These are phyloP conservation scores for Endotrypanum monterogeii DNA, from an alignment of 208 protist species.

Conservation along the genomic window DNA sequence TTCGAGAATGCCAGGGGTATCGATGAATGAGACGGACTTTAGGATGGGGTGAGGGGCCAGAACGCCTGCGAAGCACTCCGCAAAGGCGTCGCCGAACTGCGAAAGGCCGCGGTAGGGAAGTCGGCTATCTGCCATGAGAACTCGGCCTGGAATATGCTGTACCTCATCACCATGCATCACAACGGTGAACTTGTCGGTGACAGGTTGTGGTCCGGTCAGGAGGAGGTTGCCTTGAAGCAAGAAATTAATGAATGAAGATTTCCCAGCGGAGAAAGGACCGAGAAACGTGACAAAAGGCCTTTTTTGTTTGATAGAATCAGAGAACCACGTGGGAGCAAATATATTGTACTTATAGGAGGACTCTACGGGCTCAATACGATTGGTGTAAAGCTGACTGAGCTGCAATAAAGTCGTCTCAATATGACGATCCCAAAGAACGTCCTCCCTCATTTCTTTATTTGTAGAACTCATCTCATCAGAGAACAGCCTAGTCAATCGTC, in stretches of 20 bases:
- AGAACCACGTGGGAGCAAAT: constrained; percentile 66
- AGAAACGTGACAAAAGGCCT: constrained; percentile 86
- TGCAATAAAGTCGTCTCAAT: constrained; percentile 53
- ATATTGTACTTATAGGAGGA: constrained; percentile 65
- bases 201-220: constrained; percentile 94
- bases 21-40: constrained; percentile 93
- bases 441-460: constrained; percentile 14
- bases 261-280: constrained; percentile 90
- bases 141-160: constrained; percentile 86
- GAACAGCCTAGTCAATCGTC: background rate
- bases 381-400: constrained; percentile 57
- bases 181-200: constrained; percentile 95
- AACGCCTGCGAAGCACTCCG: constrained; percentile 85
- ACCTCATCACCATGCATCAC: constrained; percentile 90
- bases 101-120: constrained; percentile 91
- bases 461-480: background rate
- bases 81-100: constrained; percentile 88
- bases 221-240: constrained; percentile 83
- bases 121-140: constrained; percentile 79
- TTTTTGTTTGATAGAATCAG: constrained; percentile 72
- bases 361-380: constrained; percentile 70
- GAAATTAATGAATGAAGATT: constrained; percentile 96
- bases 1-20: constrained; percentile 97
- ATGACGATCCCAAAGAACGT: constrained; percentile 72
- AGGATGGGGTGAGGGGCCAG: constrained; percentile 86